Conservation (phyloP, 1,139 yeast genomes). For the Yamadazyma blattariae region DNA sequence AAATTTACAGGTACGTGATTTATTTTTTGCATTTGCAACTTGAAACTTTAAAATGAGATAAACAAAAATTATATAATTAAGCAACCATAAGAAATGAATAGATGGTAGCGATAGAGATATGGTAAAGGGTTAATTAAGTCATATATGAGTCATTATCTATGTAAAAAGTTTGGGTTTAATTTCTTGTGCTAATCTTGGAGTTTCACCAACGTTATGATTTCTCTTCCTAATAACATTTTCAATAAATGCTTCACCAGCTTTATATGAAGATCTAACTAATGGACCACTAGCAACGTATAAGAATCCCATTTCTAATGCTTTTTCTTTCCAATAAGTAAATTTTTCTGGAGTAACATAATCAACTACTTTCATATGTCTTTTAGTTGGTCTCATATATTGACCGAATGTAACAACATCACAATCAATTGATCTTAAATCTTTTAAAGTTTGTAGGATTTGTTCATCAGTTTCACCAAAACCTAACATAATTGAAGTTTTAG, state of each 20-base stretch:
- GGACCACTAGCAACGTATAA: slow-evolving; percentile 97
- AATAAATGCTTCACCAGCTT: slow-evolving; percentile 97
- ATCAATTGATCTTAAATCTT: slow-evolving; percentile 66
- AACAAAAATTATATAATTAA: too few species aligned
- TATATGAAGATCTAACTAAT: slow-evolving; percentile 90
- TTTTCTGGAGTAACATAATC: slow-evolving; percentile 94
- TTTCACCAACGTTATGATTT: slow-evolving; percentile 48
- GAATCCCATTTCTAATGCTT: slow-evolving; percentile 88
- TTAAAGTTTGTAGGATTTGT: slow-evolving; percentile 72
- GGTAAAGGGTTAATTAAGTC: background rate
- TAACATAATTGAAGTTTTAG: slow-evolving; percentile 94
- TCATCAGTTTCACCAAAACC: slow-evolving; percentile 97
- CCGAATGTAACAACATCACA: slow-evolving; percentile 99
- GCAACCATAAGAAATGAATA: too few species aligned
- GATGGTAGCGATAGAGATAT: background rate
- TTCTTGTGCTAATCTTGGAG: slow-evolving; percentile 32
- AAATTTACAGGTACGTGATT: too few species aligned
- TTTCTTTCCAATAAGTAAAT: slow-evolving; percentile 89
- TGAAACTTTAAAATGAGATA: too few species aligned
- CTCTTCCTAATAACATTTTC: slow-evolving; percentile 89
- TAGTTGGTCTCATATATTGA: slow-evolving; percentile 98
- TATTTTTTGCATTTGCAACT: too few species aligned
- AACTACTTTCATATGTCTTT: slow-evolving; percentile 97
- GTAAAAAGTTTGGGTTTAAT: slow-evolving; percentile 13
- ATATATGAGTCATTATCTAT: background rate